Percentiles rank a stretch among this genome's conserved stretches.
Conservation (phyloP, 495 filamentous ascomycete genomes). For the Penicillium herquei region DNA sequence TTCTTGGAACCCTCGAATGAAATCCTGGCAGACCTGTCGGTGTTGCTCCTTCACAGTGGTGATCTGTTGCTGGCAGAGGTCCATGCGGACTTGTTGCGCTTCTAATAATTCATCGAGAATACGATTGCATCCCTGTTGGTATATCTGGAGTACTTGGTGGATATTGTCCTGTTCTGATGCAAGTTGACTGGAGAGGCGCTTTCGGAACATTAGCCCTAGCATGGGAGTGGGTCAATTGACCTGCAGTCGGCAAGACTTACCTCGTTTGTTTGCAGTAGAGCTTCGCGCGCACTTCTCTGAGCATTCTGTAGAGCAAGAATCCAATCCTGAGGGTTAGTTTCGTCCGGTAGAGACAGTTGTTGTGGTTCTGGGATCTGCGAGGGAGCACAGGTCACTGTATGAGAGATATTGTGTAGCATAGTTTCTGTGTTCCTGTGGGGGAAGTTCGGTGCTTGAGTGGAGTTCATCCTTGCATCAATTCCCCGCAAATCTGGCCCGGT, state of each 20-base stretch:
- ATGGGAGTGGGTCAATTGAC: not conserved
- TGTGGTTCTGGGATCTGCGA: not conserved
- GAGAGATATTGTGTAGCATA: not conserved
- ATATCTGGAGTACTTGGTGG: constrained; percentile 27
- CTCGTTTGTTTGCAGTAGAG: constrained; percentile 24
- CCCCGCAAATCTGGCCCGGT: not conserved
- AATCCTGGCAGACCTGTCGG: constrained; percentile 29
- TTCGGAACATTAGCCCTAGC: not conserved
- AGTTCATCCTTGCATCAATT: not conserved
- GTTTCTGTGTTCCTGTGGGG: not conserved
- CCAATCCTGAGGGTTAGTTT: constrained; percentile 20
- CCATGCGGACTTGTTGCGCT: constrained; percentile 33
- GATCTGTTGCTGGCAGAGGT: constrained; percentile 33
- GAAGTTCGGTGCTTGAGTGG: not conserved
- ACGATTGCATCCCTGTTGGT: constrained; percentile 31
- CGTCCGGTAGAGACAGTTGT: constrained; percentile 2
- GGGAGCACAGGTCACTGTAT: not conserved
- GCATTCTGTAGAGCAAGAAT: constrained; percentile 24
- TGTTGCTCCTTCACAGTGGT: constrained; percentile 31
- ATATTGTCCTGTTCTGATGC: constrained; percentile 33
- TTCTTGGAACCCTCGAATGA: constrained; percentile 32
- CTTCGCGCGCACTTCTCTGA: constrained; percentile 20
- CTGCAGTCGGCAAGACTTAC: constrained; percentile 15
- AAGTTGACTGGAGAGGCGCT: constrained; percentile 31
- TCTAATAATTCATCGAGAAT: constrained; percentile 34